A percentile compares a stretch with the other conserved stretches of the same genome.
Evolutionary conservation across 2,329 filamentous ascomycete genomes (phyloP).

Genomic region (Leptographium wingfieldii): DNA sequence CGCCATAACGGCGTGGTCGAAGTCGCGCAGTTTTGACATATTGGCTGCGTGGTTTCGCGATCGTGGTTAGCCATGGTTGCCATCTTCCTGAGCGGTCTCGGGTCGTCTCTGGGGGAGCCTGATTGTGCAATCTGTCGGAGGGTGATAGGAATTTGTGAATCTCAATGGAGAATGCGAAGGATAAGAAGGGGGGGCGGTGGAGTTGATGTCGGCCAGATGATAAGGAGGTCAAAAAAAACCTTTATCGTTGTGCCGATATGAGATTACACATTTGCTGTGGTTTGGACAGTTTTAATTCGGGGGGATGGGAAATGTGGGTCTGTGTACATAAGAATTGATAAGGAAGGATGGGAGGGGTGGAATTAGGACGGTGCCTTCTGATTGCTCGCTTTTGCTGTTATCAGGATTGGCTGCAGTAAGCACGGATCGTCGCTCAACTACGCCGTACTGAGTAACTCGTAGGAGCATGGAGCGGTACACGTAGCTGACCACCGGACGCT

Average conservation of each 20-base stretch:
- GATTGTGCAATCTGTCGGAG: not conserved
- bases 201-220: constrained; percentile 11
- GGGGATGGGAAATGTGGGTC: constrained; percentile 7
- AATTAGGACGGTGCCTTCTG: not conserved
- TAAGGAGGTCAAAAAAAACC: constrained; percentile 13
- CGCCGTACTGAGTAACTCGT: not conserved
- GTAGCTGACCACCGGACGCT: not conserved
- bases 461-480: not conserved
- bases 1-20: constrained; percentile 96
- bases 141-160: not conserved
- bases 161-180: constrained; percentile 7
- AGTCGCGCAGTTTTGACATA: constrained; percentile 92
- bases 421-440: not conserved
- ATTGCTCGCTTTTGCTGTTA: not conserved
- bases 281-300: constrained; percentile 8
- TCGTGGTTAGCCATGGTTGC: constrained; percentile 41
- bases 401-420: not conserved
- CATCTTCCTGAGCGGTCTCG: constrained; percentile 18
- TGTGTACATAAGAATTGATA: constrained; percentile 10
- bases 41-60: constrained; percentile 64
- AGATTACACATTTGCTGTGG: constrained; percentile 12
- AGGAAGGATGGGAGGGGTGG: constrained; percentile 2
- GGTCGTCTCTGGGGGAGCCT: not conserved
- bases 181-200: constrained; percentile 6
- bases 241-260: constrained; percentile 14